Base-by-base conservation (phyloP, 805 yeast species). In the Sungouiella thailandica region DNA sequence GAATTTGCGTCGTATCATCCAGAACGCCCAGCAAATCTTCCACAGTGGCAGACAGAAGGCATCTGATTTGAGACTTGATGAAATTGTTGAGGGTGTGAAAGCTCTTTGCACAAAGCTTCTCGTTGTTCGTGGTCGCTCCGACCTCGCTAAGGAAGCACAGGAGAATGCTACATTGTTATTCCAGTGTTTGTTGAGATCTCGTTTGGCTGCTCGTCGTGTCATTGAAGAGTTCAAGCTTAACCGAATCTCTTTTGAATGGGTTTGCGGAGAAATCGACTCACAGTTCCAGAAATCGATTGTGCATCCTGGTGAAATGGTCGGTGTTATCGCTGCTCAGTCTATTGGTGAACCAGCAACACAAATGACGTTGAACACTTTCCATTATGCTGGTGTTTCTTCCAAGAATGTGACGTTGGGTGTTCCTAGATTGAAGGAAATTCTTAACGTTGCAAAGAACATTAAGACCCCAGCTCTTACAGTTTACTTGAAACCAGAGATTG, bases 291-390 rank as follows among this genome's bases (percentile, higher is more conserved):
- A 82, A 60, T 79, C 96, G 7, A 70, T 85, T 57, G 96, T 88
- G 28, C 90, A 89, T 43, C 96, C 97, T 4, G 97, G 97, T 72
- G 97, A 89, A 59, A 89, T 89, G 96, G 97, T 89, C 38, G 97
- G 97, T 70, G 95, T 89, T 33, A 76, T 89, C 53, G 97, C 97
- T 34, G 96, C 97, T 2, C 97, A 89, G 58, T 86, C 96, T 28
- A 93, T 93, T 68, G 98, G 98, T 66, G 98, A 90, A 57, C 98
- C 98, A 15, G 98, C 97, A 58, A 93, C 98, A 1, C 98, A 93
- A 66, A 93, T 93, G 98, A 93, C 98, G 4, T 73, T 76, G 58
- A 76, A 76, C 56, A 76, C 81, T 49, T 90, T 90, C 86, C 98
- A 93, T 72, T 93, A 93, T 73, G 98, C 98, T 52, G 98, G 98